A percentile compares a stretch with the other conserved stretches of the same genome.
Conservation (phyloP, 805 yeast species). For the Yamadazyma sp. region DNA sequence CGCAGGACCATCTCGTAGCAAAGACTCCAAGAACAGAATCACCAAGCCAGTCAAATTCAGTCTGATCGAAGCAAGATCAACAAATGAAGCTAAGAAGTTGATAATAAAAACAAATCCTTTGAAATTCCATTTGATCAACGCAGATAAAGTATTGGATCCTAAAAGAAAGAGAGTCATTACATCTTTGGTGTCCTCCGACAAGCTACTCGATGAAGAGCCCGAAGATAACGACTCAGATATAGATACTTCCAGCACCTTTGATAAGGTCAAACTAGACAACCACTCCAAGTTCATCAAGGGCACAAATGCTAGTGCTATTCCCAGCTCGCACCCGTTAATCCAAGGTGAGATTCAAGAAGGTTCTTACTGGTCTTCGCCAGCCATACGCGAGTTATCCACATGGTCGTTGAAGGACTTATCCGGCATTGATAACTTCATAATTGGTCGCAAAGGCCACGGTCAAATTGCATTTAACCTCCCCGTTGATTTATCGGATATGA, state of each 20-base stretch:
- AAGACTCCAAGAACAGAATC: conserved; percentile 6
- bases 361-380: conserved; percentile 76
- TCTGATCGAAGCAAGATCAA: conserved; percentile 12
- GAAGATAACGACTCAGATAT: conserved; percentile 9
- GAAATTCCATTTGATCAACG: conserved; percentile 42
- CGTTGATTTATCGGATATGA: conserved; percentile 63
- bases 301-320: neutral
- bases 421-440: conserved; percentile 59
- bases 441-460: conserved; percentile 69
- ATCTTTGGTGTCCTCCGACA: conserved; percentile 13
- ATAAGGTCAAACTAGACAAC: neutral
- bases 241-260: conserved; percentile 1
- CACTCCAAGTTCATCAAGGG: conserved; percentile 1
- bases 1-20: neutral
- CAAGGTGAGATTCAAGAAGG: conserved; percentile 9
- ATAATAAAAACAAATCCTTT: conserved; percentile 41
- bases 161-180: conserved; percentile 31
- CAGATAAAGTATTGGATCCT: conserved; percentile 38
- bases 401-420: conserved; percentile 49
- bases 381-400: conserved; percentile 47
- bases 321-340: neutral
- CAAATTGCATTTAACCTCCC: conserved; percentile 64
- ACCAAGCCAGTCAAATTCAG: conserved; percentile 13
- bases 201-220: conserved; percentile 12
- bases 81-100: conserved; percentile 25